These are phyloP conservation scores for Tetrastigma voinierianum DNA, from an alignment of 164 flowering plant genomes.

Conservation along the genomic window DNA sequence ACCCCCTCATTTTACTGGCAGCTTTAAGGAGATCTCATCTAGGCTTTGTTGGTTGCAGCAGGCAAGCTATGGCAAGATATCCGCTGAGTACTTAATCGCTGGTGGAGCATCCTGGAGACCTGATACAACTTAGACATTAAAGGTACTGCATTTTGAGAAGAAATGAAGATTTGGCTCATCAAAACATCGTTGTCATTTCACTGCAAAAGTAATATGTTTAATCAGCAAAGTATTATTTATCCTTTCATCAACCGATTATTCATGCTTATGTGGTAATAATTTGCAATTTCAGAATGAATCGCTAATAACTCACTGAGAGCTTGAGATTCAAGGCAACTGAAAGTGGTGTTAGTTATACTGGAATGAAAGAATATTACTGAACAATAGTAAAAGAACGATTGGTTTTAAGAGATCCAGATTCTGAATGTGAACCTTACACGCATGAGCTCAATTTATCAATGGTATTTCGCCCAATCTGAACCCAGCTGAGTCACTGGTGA, in stretches of 20 bases:
- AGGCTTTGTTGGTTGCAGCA: slow-evolving; percentile 44
- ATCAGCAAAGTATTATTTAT: too few species aligned
- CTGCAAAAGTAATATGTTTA: too few species aligned
- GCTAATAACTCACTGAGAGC: not conserved
- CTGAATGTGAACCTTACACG: too few species aligned
- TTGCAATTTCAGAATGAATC: too few species aligned
- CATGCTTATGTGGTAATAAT: not conserved
- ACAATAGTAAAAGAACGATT: too few species aligned
- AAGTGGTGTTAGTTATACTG: not conserved
- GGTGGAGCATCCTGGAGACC: slow-evolving; percentile 83
- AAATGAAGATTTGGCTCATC: not conserved
- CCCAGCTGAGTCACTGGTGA: too few species aligned
- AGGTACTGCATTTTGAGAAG: slow-evolving; percentile 42
- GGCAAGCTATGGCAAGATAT: slow-evolving; percentile 77
- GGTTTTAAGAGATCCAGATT: too few species aligned
- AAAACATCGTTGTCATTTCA: not conserved
- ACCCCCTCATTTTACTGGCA: too few species aligned
- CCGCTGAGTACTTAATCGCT: slow-evolving; percentile 74
- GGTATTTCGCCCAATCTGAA: too few species aligned
- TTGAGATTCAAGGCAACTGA: not conserved
- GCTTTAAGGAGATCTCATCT: not conserved
- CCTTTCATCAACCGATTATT: too few species aligned
- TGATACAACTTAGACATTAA: slow-evolving; percentile 82
- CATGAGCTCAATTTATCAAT: too few species aligned
- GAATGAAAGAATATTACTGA: not conserved